phyloP scores from a whole-genome alignment of 352 stramenopile genomes.

The Phytophthora pluvialis region DNA sequence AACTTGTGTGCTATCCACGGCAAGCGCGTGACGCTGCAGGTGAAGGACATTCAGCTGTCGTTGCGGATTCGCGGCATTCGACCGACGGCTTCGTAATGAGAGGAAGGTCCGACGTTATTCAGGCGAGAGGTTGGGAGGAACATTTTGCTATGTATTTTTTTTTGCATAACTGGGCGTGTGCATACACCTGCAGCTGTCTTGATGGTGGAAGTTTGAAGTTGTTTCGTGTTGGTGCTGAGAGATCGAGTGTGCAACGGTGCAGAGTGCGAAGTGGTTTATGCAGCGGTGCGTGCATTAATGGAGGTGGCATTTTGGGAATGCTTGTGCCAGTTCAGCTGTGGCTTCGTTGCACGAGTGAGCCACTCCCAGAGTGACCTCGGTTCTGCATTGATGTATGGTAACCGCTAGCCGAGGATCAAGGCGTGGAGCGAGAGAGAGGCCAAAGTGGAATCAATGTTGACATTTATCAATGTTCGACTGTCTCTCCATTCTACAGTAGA shows the following conservation, averaged over 20 bases:
- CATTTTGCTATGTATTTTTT: slow-evolving; percentile 21
- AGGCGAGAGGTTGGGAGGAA: slow-evolving; percentile 2
- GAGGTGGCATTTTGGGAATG: no score
- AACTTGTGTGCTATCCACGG: slow-evolving; percentile 97
- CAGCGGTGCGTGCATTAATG: no score
- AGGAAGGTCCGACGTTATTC: neutral
- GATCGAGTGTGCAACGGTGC: neutral
- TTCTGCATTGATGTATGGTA: no score
- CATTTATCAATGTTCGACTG: neutral
- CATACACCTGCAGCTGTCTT: slow-evolving; percentile 6
- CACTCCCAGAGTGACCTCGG: no score
- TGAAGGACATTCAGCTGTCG: slow-evolving; percentile 95
- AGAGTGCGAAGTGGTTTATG: neutral
- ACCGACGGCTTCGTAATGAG: slow-evolving; percentile 38
- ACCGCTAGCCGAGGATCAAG: no score
- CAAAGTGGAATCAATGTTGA: no score
- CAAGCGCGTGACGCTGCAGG: slow-evolving; percentile 96
- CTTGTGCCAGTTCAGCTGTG: no score
- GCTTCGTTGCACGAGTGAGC: no score
- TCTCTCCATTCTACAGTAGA: neutral
- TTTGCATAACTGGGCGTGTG: slow-evolving; percentile 13
- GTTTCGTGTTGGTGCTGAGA: slow-evolving; percentile 1
- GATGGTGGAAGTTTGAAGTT: slow-evolving; percentile 1
- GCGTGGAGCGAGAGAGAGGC: no score
- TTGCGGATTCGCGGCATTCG: slow-evolving; percentile 89